Conservation (phyloP, 768 basidiomycete species). For the Suillus tomentosus region DNA sequence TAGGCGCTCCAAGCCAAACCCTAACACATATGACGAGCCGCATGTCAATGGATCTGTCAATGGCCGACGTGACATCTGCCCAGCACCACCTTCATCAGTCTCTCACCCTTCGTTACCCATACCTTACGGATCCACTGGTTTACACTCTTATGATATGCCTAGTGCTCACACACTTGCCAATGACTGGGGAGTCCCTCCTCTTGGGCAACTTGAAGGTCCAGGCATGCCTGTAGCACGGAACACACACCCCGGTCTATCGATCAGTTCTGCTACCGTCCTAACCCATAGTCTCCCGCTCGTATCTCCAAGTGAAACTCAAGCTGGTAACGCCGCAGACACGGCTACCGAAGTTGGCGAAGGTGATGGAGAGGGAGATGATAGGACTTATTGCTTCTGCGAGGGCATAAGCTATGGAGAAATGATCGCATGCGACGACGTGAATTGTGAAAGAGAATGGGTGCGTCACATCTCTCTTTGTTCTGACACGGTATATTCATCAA, state of each 20-base stretch:
- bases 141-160: conserved; percentile 43
- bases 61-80: conserved; percentile 45
- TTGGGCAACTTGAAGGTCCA: conserved; percentile 68
- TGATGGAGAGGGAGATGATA: conserved; percentile 61
- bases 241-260: conserved; percentile 25
- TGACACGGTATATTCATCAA: conserved; percentile 15
- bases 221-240: conserved; percentile 72
- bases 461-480: conserved; percentile 31
- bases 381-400: conserved; percentile 84
- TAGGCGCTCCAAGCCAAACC: conserved; percentile 47
- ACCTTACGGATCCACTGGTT: conserved; percentile 39
- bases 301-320: conserved; percentile 34
- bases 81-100: conserved; percentile 49
- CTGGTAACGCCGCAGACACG: conserved; percentile 38
- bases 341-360: conserved; percentile 49
- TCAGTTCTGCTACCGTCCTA: conserved; percentile 28
- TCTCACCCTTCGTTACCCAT: conserved; percentile 58
- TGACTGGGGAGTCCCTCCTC: conserved; percentile 56
- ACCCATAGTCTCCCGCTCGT: conserved; percentile 24
- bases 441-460: conserved; percentile 90
- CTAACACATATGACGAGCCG: conserved; percentile 44
- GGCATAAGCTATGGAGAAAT: conserved; percentile 89
- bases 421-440: conserved; percentile 87
- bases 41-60: conserved; percentile 38
- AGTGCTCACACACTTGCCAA: conserved; percentile 35